These are phyloP conservation scores for Elymus sibiricus DNA, from an alignment of 176 grass and related monocot species.

Conservation along the genomic window DNA sequence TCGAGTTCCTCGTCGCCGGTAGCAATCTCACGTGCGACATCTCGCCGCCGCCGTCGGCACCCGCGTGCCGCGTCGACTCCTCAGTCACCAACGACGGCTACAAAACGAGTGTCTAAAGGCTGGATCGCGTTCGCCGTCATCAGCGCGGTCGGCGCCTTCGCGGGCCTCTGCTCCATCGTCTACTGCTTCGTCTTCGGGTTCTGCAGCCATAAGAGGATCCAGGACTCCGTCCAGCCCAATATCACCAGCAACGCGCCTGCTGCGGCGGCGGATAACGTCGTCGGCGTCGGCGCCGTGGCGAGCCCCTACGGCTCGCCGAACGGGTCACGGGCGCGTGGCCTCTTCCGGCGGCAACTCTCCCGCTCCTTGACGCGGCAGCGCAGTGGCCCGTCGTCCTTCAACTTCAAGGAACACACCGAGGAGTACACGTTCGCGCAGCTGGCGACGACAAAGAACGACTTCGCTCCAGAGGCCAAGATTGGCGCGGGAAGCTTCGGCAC, in stretches of 20 bases:
- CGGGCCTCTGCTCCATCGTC: conserved; percentile 57
- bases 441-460: too few species aligned
- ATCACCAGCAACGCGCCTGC: neutral
- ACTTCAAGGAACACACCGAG: conserved; percentile 72
- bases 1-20: conserved; percentile 63
- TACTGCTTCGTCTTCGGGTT: conserved; percentile 56
- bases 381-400: conserved; percentile 86
- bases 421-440: too few species aligned
- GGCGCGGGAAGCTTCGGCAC: conserved; percentile 80
- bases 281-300: too few species aligned
- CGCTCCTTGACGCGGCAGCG: conserved; percentile 91
- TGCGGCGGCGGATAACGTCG: neutral
- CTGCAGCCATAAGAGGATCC: conserved; percentile 70
- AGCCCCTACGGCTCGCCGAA: too few species aligned
- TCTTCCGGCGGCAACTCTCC: too few species aligned
- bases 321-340: too few species aligned
- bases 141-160: conserved; percentile 57
- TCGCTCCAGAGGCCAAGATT: conserved; percentile 62
- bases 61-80: neutral
- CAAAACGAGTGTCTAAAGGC: neutral
- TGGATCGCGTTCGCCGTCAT: conserved; percentile 63
- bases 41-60: neutral
- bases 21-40: conserved; percentile 73
- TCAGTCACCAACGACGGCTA: neutral
- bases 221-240: conserved; percentile 82